Evolutionary conservation across 2,329 filamentous ascomycete genomes (phyloP), one percentile per base, ranked within the genome.

Genomic region (Corniculantispora saksenae): DNA sequence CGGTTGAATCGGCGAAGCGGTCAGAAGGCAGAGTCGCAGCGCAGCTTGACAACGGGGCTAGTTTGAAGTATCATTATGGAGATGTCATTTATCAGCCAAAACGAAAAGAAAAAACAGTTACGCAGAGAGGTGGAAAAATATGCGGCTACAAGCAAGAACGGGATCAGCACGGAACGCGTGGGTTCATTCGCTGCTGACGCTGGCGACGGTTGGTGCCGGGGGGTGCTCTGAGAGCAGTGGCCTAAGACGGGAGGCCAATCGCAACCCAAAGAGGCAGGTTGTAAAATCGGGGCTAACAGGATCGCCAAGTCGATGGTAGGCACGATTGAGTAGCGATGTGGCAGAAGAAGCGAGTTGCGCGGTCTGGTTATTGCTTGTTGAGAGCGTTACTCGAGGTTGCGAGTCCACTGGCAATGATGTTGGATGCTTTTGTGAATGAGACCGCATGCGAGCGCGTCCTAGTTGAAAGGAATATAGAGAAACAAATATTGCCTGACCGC

Each of bases 261-360:
- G 40, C 15, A 35, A 9, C 59, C 50, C 6, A 35, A 47, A 62
- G 7, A 62, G 59, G 59, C 48, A 62, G 48, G 48, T 62, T 45
- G 50, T 47, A 62, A 55, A 23, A 54, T 55, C 50, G 59, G 59
- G 50, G 38, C 48, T 45, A 53, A 35, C 2, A 47, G 23, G 59
- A 55, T 54, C 50, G 48, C 50, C 58, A 61, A 61, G 58, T 51
- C 58, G 58, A 61, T 61, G 45, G 58, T 8, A 51, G 38, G 59
- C 17, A 32, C 50, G 59, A 62, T 55, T 32, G 0, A 35, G n/a
- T 55, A 10, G 23, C 59, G 48, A 54, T 61, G 23, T 40, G 32
- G 23, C 47, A 40, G 17, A 51, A 17, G 23, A 43, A 43, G 19
- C 35, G 54, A 40, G 45, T 53, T 25, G 38, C 12, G 2, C 17